phyloP scores from a whole-genome alignment of 352 stramenopile species.

The Saprolegnia parasitica region DNA sequence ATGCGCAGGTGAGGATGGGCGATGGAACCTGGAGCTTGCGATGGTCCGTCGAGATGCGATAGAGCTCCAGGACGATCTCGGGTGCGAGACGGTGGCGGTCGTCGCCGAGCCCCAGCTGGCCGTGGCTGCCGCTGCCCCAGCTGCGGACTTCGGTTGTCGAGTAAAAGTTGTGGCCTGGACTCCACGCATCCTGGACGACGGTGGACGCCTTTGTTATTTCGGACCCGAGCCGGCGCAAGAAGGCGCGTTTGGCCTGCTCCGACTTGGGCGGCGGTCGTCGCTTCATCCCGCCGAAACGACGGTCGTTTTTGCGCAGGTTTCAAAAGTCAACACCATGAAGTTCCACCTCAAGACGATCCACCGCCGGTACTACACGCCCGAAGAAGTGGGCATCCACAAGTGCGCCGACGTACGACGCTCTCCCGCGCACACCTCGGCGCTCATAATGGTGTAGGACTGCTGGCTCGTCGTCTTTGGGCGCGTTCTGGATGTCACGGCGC shows the following conservation, averaged over 20 bases:
- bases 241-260: conserved; percentile 19
- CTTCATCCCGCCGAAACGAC: no score
- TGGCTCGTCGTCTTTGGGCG: conserved; percentile 69
- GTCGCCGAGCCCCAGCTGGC: conserved; percentile 23
- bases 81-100: conserved; percentile 15
- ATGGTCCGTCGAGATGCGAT: conserved; percentile 6
- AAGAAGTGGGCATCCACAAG: conserved; percentile 82
- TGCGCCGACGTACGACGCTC: conserved; percentile 45
- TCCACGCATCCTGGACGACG: not conserved
- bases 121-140: conserved; percentile 21
- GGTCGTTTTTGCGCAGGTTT: conserved; percentile 1
- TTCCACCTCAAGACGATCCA: conserved; percentile 22
- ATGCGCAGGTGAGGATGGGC: no score
- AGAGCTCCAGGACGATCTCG: conserved; percentile 13
- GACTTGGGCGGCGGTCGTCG: not conserved
- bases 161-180: conserved; percentile 11
- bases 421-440: not conserved
- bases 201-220: conserved; percentile 11
- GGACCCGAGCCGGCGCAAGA: conserved; percentile 8
- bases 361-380: conserved; percentile 63
- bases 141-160: conserved; percentile 20
- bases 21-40: not conserved
- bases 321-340: conserved; percentile 1
- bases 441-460: conserved; percentile 48
- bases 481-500: conserved; percentile 76